These are phyloP conservation scores for Stipa capillata DNA, from an alignment of 176 grass and related monocot species.

Conservation along the genomic window DNA sequence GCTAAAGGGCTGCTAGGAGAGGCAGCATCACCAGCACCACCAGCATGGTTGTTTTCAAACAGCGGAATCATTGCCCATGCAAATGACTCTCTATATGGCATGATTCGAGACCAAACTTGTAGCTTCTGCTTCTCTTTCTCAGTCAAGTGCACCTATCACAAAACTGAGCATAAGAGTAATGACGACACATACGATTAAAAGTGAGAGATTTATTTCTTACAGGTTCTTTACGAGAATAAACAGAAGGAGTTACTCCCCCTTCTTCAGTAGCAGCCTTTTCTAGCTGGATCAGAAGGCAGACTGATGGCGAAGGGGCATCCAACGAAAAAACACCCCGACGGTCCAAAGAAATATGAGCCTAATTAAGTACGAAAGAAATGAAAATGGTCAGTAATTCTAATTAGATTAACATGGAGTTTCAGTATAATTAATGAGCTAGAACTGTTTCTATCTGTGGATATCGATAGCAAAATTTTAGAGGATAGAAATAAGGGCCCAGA, in stretches of 20 bases:
- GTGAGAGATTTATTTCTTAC: conserved; percentile 52
- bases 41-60: conserved; percentile 74
- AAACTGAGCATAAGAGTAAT: conserved; percentile 24
- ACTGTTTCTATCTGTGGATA: neutral
- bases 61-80: conserved; percentile 93
- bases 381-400: conserved; percentile 21
- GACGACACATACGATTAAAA: neutral
- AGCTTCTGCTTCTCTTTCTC: conserved; percentile 98
- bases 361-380: conserved; percentile 1
- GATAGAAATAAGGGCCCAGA: neutral
- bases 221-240: conserved; percentile 99
- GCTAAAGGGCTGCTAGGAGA: conserved; percentile 89
- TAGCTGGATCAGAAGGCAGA: conserved; percentile 89
- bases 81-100: conserved; percentile 90
- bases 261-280: conserved; percentile 93
- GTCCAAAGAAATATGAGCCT: conserved; percentile 66
- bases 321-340: conserved; percentile 73
- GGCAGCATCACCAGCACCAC: conserved; percentile 40
- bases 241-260: conserved; percentile 86
- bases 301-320: conserved; percentile 79
- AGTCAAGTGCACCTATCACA: conserved; percentile 72
- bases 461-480: conserved; percentile 1
- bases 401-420: conserved; percentile 7
- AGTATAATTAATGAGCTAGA: neutral
- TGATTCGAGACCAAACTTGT: conserved; percentile 92